These are phyloP conservation scores for Jacaranda copaia DNA, from an alignment of 257 asterid genomes.

Conservation along the genomic window DNA sequence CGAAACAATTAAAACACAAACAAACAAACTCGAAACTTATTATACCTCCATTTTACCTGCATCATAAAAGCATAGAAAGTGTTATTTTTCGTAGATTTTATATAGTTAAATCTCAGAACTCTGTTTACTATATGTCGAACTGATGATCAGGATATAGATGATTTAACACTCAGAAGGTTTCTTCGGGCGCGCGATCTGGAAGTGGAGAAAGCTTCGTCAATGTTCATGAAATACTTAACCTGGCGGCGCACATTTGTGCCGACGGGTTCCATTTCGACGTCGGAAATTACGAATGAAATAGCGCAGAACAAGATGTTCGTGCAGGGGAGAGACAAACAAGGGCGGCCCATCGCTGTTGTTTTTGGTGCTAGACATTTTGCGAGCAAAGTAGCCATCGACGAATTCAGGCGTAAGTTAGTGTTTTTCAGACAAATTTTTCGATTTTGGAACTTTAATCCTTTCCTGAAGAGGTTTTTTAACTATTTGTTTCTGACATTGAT, in stretches of 20 bases:
- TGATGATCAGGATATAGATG: slow-evolving; percentile 62
- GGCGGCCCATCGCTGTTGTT: slow-evolving; percentile 70
- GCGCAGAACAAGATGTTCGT: slow-evolving; percentile 72
- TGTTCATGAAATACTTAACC: slow-evolving; percentile 59
- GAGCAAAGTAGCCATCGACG: slow-evolving; percentile 66
- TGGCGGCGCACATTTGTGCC: slow-evolving; percentile 78
- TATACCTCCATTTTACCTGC: no score
- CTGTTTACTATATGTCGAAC: neutral
- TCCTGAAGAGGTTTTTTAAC: no score
- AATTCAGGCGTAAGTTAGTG: slow-evolving; percentile 68
- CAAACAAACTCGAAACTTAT: no score
- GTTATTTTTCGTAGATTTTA: no score
- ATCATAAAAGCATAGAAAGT: no score
- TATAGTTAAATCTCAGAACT: no score
- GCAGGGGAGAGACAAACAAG: slow-evolving; percentile 76
- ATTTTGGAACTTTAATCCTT: neutral
- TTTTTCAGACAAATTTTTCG: neutral
- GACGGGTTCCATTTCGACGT: slow-evolving; percentile 53
- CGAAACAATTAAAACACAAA: no score
- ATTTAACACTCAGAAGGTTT: slow-evolving; percentile 69
- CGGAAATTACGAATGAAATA: slow-evolving; percentile 62
- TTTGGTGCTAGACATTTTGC: slow-evolving; percentile 65
- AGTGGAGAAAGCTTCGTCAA: slow-evolving; percentile 60
- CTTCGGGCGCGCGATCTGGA: slow-evolving; percentile 76
- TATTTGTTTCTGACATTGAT: no score